Conservation (phyloP, 805 yeast species). For the Candida orba region DNA sequence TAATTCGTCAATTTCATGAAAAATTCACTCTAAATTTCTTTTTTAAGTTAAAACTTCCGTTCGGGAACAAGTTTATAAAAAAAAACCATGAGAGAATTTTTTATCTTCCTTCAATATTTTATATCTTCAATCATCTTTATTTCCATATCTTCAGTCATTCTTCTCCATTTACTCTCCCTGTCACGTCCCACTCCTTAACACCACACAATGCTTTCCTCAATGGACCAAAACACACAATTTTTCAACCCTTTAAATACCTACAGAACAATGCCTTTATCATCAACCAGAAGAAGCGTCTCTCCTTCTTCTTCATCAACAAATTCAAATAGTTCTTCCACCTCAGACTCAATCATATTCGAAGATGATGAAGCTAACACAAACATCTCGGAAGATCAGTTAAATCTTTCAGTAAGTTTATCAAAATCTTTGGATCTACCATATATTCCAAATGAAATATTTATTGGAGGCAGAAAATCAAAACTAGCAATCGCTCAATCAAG, state of each 20-base stretch:
- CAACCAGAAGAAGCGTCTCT: not conserved
- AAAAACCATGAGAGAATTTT: not conserved
- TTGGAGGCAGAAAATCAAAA: conserved; percentile 87
- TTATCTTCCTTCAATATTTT: not conserved
- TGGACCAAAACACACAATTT: conserved; percentile 4
- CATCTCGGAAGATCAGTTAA: conserved; percentile 1
- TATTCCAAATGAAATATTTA: conserved; percentile 27
- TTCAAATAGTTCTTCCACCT: conserved; percentile 9
- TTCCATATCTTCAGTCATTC: too few relatives aligned
- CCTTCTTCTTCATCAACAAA: conserved; percentile 5
- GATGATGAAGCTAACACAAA: conserved; percentile 11
- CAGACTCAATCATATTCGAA: conserved; percentile 18
- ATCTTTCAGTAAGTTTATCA: conserved; percentile 4
- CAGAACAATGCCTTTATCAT: conserved; percentile 6
- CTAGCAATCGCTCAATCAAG: conserved; percentile 85
- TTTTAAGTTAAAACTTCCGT: conserved; percentile 4
- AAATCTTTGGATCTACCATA: conserved; percentile 14
- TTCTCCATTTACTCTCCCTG: too few relatives aligned
- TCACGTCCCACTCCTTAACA: too few relatives aligned
- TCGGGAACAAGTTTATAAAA: not conserved
- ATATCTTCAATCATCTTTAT: not conserved
- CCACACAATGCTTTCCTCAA: conserved; percentile 8
- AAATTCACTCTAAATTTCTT: too few relatives aligned
- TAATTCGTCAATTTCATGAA: conserved; percentile 2
- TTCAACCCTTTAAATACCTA: conserved; percentile 5